A percentile compares a stretch with the other conserved stretches of the same genome.
phyloP scores from a whole-genome alignment of 208 protist genomes.

The Acanthamoeba polyphaga region DNA sequence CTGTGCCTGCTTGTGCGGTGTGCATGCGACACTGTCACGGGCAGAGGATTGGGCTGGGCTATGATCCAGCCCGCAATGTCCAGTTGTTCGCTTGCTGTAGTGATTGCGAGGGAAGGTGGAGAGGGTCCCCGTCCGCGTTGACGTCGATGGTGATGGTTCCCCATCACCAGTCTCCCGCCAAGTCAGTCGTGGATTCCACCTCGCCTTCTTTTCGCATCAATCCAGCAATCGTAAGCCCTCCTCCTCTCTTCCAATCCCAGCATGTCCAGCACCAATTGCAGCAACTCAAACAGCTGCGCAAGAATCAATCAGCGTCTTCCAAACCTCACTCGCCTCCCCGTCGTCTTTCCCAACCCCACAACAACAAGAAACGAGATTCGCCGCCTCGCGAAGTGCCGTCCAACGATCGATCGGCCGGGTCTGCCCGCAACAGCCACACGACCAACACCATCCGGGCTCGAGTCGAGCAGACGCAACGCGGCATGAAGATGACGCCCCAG shows the following conservation, averaged over 20 bases:
- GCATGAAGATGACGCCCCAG: conserved; percentile 19
- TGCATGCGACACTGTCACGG: neutral
- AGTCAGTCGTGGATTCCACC: too few species aligned
- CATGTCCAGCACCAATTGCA: too few species aligned
- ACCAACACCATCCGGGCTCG: neutral
- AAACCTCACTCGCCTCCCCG: neutral
- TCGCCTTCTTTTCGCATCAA: neutral
- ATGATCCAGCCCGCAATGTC: neutral
- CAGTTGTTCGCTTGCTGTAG: neutral
- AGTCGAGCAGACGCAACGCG: neutral
- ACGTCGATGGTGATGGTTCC: neutral
- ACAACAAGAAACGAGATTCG: neutral
- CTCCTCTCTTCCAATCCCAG: neutral
- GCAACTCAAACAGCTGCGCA: neutral
- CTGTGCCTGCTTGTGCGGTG: conserved; percentile 17
- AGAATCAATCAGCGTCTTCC: neutral
- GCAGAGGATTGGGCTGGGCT: neutral
- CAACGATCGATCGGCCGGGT: neutral
- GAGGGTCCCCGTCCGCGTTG: neutral
- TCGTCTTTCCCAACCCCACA: neutral
- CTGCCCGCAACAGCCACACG: neutral
- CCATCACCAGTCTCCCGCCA: too few species aligned
- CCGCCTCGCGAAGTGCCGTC: neutral
- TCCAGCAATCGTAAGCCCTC: conserved; percentile 16
- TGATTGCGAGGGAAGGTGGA: neutral